Evolutionary conservation across 2,329 filamentous ascomycete genomes (phyloP), one percentile per base, ranked within the genome.

Genomic region (Hypoxylon sp.): DNA sequence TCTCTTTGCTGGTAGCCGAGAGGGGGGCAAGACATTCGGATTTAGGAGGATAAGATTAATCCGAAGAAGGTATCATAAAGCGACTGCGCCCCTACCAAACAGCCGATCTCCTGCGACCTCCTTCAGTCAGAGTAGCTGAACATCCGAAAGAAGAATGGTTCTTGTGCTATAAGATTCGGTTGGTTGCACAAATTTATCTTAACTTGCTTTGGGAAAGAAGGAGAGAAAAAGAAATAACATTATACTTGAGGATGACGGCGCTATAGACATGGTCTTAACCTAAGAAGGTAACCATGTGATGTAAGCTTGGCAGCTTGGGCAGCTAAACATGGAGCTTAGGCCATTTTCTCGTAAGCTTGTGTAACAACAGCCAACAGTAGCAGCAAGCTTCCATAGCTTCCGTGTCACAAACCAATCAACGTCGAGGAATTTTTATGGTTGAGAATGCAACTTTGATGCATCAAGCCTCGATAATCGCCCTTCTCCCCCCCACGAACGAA

Each of bases 61-160:
- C 52, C 41, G 25, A 53, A 59, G 45, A 11, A 36, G 56, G 56
- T 37, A 47, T 49, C 6, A 59, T 53, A 41, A 37, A 26, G 49
- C 56, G 56, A 59, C 37, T 17, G 25, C 41, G 27, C 49, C 43
- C 21, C 42, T 47, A 34, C 20, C 25, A 31, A 44, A 34, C 25
- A 42, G 31, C 26, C 35, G 47, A 48, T 44, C 34, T 27, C 42
- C 43, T 43, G 40, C 25, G 40, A 7, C 25, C 19, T n/a, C n/a
- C 17, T 29, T 45, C 23, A 31, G 31, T 36, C 23, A 27, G 12
- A 29, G 19, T 26, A 20, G 23, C 31, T 45, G 16, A 36, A 35
- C 11, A 21, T 29, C 17, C 12, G 15, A 44, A 26, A 27, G 41
- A 4, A 35, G 20, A 13, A 27, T 35, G 8, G n/a, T n/a, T n/a